Base-by-base conservation (phyloP, 768 basidiomycete species). In the Collybiopsis confluens region DNA sequence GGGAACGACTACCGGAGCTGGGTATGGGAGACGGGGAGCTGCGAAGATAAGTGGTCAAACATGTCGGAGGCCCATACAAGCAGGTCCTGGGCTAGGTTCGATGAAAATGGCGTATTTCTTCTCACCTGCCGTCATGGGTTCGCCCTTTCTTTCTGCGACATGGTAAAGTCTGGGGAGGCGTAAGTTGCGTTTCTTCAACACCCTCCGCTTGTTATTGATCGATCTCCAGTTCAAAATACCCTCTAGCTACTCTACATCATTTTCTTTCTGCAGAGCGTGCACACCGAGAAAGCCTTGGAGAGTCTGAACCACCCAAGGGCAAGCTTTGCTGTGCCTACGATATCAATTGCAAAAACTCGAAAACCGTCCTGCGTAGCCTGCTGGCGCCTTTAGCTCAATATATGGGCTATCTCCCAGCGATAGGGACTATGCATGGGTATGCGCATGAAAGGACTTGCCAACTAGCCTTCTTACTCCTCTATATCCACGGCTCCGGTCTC, bases 91-190 rank as follows among this genome's bases (percentile, higher is more conserved):
- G 58, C 51, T 2, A 50, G 60, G 13, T 63, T 61, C 46, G 48
- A 57, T 23, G 61, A 63, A 54, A 62, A 63, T 8, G 62, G 64
- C 2, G 18, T 64, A 9, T 68, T 66, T 42, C 27, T 66, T 2
- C 47, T 60, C 2, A 44, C 59, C 6, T 68, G 66, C 45, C 50
- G 59, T 0, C 66, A 68, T 54, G 60, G 61, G 1, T 58, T 65
- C 8, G 45, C 58, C 1, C 57, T 65, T 1, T 21, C 57, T 0
- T 56, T 56, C 0, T 54, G 51, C 15, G 66, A 65, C 44, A 70
- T 65, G 67, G 61, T 68, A 8, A 54, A 55, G 18, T n/a, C 16
- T 1, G 50, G 55, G 8, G 55, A 56, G 24, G 20, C 7, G 37
- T 54, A 21, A 2, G 40, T 54, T 27, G 16, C 21, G 15, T n/a